Conservation (phyloP, 805 yeast genomes). For the Zygosaccharomyces lentus region DNA sequence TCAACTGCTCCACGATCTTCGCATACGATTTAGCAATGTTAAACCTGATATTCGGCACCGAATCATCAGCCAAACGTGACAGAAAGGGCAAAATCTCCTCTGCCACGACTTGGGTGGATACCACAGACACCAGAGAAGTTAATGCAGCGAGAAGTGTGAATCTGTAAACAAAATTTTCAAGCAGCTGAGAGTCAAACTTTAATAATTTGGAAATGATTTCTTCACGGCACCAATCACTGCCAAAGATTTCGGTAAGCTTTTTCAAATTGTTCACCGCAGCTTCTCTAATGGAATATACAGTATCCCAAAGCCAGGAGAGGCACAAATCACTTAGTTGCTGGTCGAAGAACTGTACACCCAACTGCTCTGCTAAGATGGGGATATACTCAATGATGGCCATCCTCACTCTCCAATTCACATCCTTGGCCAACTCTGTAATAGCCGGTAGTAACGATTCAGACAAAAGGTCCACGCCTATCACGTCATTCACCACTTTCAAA, state of each 20-base stretch:
- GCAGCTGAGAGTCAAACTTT: constrained; percentile 37
- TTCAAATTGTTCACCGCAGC: constrained; percentile 87
- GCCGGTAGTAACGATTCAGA: constrained; percentile 91
- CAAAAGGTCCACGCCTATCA: constrained; percentile 83
- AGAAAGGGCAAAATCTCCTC: constrained; percentile 76
- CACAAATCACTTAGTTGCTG: constrained; percentile 86
- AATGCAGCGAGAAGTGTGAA: constrained; percentile 86
- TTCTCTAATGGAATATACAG: constrained; percentile 91
- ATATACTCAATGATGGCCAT: constrained; percentile 95
- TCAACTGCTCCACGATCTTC: constrained; percentile 52
- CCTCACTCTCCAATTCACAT: constrained; percentile 96
- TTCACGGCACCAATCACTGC: constrained; percentile 86
- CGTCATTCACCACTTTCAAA: constrained; percentile 86
- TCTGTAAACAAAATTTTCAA: constrained; percentile 79
- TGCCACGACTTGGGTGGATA: constrained; percentile 52
- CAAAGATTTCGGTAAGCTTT: constrained; percentile 79
- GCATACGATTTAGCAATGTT: constrained; percentile 86
- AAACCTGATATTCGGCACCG: constrained; percentile 92
- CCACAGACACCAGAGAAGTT: constrained; percentile 73
- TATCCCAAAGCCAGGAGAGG: constrained; percentile 98
- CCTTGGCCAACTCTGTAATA: constrained; percentile 91
- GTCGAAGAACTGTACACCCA: constrained; percentile 90
- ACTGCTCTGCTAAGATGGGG: constrained; percentile 88
- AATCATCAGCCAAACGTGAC: constrained; percentile 64
- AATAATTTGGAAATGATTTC: constrained; percentile 78